Base-by-base conservation (phyloP, 1,284 basidiomycete species). In the Fomitiporia mediterranea region DNA sequence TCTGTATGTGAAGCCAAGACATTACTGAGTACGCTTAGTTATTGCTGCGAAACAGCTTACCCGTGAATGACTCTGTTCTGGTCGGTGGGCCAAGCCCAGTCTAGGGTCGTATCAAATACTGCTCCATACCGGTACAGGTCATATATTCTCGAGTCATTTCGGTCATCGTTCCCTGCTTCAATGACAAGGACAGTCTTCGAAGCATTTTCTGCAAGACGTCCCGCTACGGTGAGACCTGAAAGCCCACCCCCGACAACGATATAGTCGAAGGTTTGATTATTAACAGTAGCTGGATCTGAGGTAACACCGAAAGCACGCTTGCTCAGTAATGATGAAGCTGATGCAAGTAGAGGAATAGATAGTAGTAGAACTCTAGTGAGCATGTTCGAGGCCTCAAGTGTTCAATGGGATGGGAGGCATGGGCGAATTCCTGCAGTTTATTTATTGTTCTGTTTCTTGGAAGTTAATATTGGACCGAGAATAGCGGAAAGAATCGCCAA, bases 191-290 rank as follows among this genome's bases (percentile, higher is more conserved):
- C 73, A 1, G 75, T 76, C 49, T 75, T 68, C 6, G 64, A 62
- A 1, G 79, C 64, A 61, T 86, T 76, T 63, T 86, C 83, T 0
- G 81, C 67, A 25, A 89, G 72, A 3, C 85, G 74, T 11, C 74
- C 72, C 2, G 86, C 85, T 4, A 89, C 76, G 0, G 81, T 82
- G 7, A 78, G 72, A 2, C 86, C 86, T 1, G 80, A 75, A 2
- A 85, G 70, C 0, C 86, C 85, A 23, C 78, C 84, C 2, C 85
- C 85, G 4, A 83, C 77, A 51, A 87, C 74, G 60, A 87, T 81
- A 65, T 87, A 87, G 71, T 87, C 84, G 64, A 76, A 86, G 0
- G 77, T 74, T 56, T 74, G 56, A 19, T 42, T 49, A 32, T 51
- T 54, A 6, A 39, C 57, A 32, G 27, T 39, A 25, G 30, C 39